Conservation (phyloP, 108 stramenopile species). For the Nitzschia inconspicua region DNA sequence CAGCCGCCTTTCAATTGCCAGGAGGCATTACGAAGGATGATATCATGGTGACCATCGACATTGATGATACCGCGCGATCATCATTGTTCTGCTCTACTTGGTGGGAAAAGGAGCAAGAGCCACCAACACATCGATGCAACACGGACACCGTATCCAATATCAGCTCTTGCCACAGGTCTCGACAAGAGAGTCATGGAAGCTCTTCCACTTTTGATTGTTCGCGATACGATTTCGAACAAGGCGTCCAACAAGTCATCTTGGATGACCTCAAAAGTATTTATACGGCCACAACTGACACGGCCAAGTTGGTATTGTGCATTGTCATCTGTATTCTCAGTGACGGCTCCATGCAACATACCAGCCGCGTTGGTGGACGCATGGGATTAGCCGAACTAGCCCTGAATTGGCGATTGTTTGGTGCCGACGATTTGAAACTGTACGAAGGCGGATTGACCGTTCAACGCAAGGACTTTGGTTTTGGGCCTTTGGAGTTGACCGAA, state of each 20-base stretch:
- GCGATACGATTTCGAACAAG: constrained; percentile 9
- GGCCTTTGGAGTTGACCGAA: constrained; percentile 6
- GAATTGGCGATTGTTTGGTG: constrained; percentile 21
- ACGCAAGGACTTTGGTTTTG: constrained; percentile 8
- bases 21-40: constrained; percentile 3
- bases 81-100: no score
- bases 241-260: constrained; percentile 2
- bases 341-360: constrained; percentile 9
- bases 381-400: constrained; percentile 12
- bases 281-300: constrained; percentile 8
- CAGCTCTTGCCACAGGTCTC: not conserved
- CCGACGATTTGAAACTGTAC: constrained; percentile 18
- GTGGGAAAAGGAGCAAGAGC: not conserved
- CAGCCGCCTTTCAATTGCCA: not conserved
- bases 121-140: not conserved
- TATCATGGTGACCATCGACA: constrained; percentile 13
- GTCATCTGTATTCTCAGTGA: constrained; percentile 10
- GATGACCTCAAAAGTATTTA: constrained; percentile 13
- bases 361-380: not conserved
- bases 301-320: constrained; percentile 16
- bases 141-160: no score
- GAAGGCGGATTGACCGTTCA: constrained; percentile 5
- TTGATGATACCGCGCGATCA: constrained; percentile 16
- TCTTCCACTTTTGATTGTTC: no score
- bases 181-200: no score